phyloP scores from a whole-genome alignment of 1,284 basidiomycete species.

The Ceratorhiza oryzae-sativae region DNA sequence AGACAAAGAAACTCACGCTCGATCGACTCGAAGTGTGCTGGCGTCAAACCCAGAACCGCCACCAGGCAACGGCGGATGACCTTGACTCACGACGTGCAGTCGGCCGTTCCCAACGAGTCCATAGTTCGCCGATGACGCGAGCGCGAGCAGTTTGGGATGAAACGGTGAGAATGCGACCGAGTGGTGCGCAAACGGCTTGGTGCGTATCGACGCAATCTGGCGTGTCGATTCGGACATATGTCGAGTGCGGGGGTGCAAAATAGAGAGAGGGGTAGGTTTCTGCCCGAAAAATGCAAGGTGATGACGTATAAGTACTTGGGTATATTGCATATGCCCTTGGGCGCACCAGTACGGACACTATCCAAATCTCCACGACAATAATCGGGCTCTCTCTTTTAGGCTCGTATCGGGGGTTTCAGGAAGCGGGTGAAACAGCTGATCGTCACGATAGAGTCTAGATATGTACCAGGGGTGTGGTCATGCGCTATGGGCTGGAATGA shows the following conservation, averaged over 20 bases:
- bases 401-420: constrained; percentile 32
- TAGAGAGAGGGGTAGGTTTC: neutral
- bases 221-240: constrained; percentile 30
- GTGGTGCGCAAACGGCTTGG: constrained; percentile 89
- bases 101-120: constrained; percentile 95
- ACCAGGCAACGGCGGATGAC: constrained; percentile 10
- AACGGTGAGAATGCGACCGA: constrained; percentile 92
- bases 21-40: constrained; percentile 21
- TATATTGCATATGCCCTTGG: constrained; percentile 12
- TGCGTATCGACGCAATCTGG: constrained; percentile 56
- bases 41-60: constrained; percentile 21
- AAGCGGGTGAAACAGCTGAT: constrained; percentile 2
- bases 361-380: neutral
- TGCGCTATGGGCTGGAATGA: neutral
- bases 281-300: neutral
- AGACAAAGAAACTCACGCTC: constrained; percentile 10
- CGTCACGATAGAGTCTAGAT: neutral
- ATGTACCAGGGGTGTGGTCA: neutral
- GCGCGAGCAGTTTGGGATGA: constrained; percentile 78
- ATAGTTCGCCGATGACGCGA: constrained; percentile 93
- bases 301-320: constrained; percentile 21
- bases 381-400: constrained; percentile 1
- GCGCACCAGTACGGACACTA: constrained; percentile 8
- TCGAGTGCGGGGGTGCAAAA: neutral
- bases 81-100: constrained; percentile 62